phyloP scores from a whole-genome alignment of 2,329 filamentous ascomycete species.

The Trichophyton rubrum region DNA sequence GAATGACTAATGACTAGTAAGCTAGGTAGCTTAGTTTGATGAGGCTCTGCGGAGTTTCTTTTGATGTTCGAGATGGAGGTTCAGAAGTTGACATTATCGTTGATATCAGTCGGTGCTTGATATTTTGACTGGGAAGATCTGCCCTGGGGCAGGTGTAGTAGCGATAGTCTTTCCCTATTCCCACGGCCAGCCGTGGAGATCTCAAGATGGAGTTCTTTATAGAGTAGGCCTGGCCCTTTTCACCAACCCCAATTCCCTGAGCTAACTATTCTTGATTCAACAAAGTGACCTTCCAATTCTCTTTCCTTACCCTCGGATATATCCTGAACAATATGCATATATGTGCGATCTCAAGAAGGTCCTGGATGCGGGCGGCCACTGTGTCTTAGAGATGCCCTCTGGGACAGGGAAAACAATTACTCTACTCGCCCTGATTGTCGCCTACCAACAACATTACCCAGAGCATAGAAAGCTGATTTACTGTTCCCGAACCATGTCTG shows the following conservation, averaged over 20 bases:
- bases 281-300: slow-evolving; percentile 54
- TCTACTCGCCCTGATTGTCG: slow-evolving; percentile 83
- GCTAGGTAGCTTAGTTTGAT: too few relatives aligned
- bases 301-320: slow-evolving; percentile 63
- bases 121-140: neutral
- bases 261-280: slow-evolving; percentile 12
- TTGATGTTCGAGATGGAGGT: neutral
- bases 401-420: slow-evolving; percentile 97
- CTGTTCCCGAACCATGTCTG: slow-evolving; percentile 98
- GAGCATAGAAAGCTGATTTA: slow-evolving; percentile 95
- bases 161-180: neutral
- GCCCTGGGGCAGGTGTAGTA: neutral
- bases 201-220: slow-evolving; percentile 65
- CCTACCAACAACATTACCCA: slow-evolving; percentile 88
- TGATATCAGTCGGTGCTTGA: neutral
- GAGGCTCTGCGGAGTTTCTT: slow-evolving; percentile 2
- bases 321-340: slow-evolving; percentile 63
- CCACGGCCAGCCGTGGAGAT: neutral
- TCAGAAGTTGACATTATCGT: neutral
- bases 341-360: slow-evolving; percentile 82
- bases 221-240: slow-evolving; percentile 38
- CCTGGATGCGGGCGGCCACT: slow-evolving; percentile 86
- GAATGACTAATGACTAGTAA: neutral
- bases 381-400: slow-evolving; percentile 96
- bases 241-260: neutral